Evolutionary conservation across 2,329 filamentous ascomycete genomes (phyloP), one percentile per base, ranked within the genome.

Genomic region (Chalaropsis ovoidea): DNA sequence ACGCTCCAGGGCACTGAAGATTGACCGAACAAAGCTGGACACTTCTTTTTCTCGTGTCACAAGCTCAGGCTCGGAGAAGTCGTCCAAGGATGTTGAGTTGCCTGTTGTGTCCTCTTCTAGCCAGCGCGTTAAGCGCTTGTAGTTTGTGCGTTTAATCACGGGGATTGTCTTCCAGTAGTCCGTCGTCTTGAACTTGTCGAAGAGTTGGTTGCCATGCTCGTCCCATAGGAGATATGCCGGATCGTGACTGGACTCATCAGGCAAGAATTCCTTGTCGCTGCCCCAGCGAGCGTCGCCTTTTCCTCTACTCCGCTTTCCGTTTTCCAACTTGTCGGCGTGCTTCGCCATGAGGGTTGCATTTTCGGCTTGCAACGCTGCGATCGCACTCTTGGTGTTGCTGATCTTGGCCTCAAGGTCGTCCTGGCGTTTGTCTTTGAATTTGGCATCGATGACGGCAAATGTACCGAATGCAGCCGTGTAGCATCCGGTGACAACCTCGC

Each of bases 391-490:
- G 10, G 68, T 68, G n/a, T 69, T 64, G 60, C 56, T 64, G 19
- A 69, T 81, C 66, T 82, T 81, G 22, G 75, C 72, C 65, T 90
- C 85, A 76, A 88, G 82, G 69, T 86, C 80, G 68, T 77, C 78
- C 60, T 81, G 79, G 68, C 83, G 78, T 49, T 77, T 76, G 64
- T 82, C 78, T 72, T 89, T 89, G 39, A 76, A 73, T 35, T 78
- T 76, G 5, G 82, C 81, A 72, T 90, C 87, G 39, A 82, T 76
- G 2, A 87, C 76, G 11, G 85, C 80, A 1, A 85, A 86, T 1
- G 83, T 82, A 4, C 84, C 86, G 70, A 88, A 82, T 64, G 87
- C 81, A 42, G 84, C 82, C 31, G 86, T 86, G 71, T 89, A 89
- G 72, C 81, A 82, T 47, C 86, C 82, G 27, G 86, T 88, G 71